Evolutionary conservation across 768 basidiomycete genomes (phyloP), one percentile per base, ranked within the genome.

Genomic region (Rossbeevera mucosa): DNA sequence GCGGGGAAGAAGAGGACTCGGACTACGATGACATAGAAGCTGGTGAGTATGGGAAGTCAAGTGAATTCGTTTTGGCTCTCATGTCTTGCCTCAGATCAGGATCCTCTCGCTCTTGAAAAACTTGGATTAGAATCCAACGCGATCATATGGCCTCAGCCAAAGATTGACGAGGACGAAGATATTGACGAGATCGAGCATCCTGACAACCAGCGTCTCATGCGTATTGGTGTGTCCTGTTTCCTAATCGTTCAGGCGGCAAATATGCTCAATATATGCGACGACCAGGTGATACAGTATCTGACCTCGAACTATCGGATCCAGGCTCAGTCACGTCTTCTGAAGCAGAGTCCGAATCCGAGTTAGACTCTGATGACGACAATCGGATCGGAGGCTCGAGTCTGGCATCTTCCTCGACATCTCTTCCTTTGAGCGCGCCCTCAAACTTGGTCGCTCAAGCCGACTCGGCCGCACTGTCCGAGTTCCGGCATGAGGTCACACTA

Each of bases 61-160:
- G 36, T 13, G 18, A 5, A 4, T 6, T 26, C 21, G 5, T 25
- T 41, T 43, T 22, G 22, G 16, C 46, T n/a, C 22, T 57, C 30
- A 55, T 36, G 7, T 52, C 45, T 45, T 26, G 24, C 28, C 53
- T 36, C 21, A 84, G 85, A 75, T 55, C 83, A 82, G 65, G 75
- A 74, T 26, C 69, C 70, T 8, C 65, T 73, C 30, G 72, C 71
- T 22, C 59, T 69, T 47, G 68, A 71, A 21, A 64, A 74, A 33
- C 72, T 94, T 25, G 93, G 93, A n/a, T 63, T 73, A 11, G 80
- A 79, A 47, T 82, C 85, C 2, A 86, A 90, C 60, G 94, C 90
- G 0, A 78, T 88, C 48, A 76, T 93, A 45, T 96, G 91, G 92
- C 90, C 91, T 1, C 66, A 65, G n/a, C 72, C 72, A n/a, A 72